Percentiles rank a stretch among this genome's conserved stretches.
phyloP scores from a whole-genome alignment of 192 early-diverging fungal species.

The Linnemannia zychae region DNA sequence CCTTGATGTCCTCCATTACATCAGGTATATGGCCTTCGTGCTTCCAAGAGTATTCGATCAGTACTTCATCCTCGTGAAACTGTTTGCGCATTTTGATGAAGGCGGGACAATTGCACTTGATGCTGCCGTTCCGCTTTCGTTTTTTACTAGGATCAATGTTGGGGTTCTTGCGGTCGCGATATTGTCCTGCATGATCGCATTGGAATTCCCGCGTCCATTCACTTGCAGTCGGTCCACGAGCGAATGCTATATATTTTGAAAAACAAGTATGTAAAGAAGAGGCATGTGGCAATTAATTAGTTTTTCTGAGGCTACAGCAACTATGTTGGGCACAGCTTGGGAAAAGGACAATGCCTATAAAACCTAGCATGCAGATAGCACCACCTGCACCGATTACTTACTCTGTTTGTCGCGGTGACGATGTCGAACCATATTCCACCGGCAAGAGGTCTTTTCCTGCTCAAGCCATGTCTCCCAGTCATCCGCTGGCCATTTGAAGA shows the following conservation, averaged over 20 bases:
- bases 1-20: conserved; percentile 49
- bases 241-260: conserved; percentile 18
- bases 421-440: conserved; percentile 47
- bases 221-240: conserved; percentile 47
- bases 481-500: conserved; percentile 19
- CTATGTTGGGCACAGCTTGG: too few species aligned
- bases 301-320: too few species aligned
- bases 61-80: conserved; percentile 40
- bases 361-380: not conserved
- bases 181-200: conserved; percentile 51
- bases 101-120: conserved; percentile 52
- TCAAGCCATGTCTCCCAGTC: conserved; percentile 53
- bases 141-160: conserved; percentile 50
- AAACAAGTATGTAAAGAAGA: not conserved
- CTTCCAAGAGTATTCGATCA: conserved; percentile 50
- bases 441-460: conserved; percentile 25
- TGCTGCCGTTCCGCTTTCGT: conserved; percentile 41
- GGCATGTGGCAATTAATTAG: not conserved
- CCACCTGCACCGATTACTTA: not conserved
- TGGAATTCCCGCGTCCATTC: conserved; percentile 53
- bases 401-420: conserved; percentile 45
- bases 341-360: too few species aligned
- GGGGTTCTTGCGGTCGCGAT: conserved; percentile 48
- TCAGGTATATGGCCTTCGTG: conserved; percentile 50
- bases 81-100: conserved; percentile 54